These are phyloP conservation scores for Oleoguttula mirabilis DNA, from an alignment of 495 filamentous ascomycete species.

Conservation along the genomic window DNA sequence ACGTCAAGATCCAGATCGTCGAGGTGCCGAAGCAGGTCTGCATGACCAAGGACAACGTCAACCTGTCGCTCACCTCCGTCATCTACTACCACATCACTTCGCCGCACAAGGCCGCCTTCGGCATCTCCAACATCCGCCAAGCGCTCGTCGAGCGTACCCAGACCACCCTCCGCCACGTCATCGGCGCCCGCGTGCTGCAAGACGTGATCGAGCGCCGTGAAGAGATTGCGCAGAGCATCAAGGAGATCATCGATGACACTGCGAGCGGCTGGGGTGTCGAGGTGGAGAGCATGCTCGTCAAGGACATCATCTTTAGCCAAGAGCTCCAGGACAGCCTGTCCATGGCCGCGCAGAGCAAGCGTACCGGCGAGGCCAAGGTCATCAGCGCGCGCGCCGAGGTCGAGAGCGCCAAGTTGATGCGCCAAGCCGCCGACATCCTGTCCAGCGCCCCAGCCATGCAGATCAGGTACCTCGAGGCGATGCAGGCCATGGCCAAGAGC, in stretches of 20 bases:
- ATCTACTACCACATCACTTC: slow-evolving; percentile 98
- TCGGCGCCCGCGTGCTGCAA: slow-evolving; percentile 90
- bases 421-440: slow-evolving; percentile 93
- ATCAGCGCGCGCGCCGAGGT: slow-evolving; percentile 95
- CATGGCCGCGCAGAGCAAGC: slow-evolving; percentile 99
- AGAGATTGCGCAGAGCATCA: slow-evolving; percentile 85
- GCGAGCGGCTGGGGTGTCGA: slow-evolving; percentile 88
- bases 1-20: slow-evolving; percentile 98
- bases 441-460: slow-evolving; percentile 94
- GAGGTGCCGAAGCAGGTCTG: slow-evolving; percentile 94
- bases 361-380: slow-evolving; percentile 96
- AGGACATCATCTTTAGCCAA: slow-evolving; percentile 95
- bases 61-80: slow-evolving; percentile 81
- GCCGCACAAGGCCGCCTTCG: slow-evolving; percentile 95
- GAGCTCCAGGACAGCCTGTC: slow-evolving; percentile 95
- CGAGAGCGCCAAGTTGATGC: slow-evolving; percentile 93
- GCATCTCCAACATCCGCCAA: slow-evolving; percentile 85
- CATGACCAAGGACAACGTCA: slow-evolving; percentile 99
- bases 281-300: slow-evolving; percentile 98
- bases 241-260: slow-evolving; percentile 96
- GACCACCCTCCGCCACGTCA: slow-evolving; percentile 93
- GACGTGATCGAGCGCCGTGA: slow-evolving; percentile 98
- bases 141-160: slow-evolving; percentile 96
- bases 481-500: slow-evolving; percentile 96
- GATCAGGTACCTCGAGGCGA: slow-evolving; percentile 96